Conservation (phyloP, 805 yeast genomes). For the Tetrapisispora fleetii region DNA sequence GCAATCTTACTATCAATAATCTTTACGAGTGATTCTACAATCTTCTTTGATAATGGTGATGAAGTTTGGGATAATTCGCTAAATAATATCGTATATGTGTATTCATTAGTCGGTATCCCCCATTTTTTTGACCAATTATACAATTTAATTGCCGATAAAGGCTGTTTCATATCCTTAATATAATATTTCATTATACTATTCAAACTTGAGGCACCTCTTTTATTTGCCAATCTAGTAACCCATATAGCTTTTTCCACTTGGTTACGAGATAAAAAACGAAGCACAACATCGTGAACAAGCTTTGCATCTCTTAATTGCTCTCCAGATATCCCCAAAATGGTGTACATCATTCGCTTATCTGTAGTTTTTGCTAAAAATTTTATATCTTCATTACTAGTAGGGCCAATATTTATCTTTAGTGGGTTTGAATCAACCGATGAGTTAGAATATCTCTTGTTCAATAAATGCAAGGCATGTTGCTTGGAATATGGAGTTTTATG, state of each 20-base stretch:
- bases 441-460: conserved; percentile 9
- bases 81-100: conserved; percentile 38
- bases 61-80: conserved; percentile 34
- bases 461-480: conserved; percentile 20
- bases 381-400: conserved; percentile 29
- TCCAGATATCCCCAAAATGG: conserved; percentile 49
- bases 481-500: conserved; percentile 22
- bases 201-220: conserved; percentile 49
- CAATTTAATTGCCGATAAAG: conserved; percentile 41
- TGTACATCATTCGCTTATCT: conserved; percentile 40
- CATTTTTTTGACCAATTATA: conserved; percentile 51
- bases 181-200: conserved; percentile 49
- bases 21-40: conserved; percentile 27
- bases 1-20: conserved; percentile 27
- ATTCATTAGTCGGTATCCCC: conserved; percentile 44
- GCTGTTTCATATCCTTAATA: conserved; percentile 32
- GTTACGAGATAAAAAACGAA: conserved; percentile 40
- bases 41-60: conserved; percentile 23
- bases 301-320: conserved; percentile 49
- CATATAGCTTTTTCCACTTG: conserved; percentile 44
- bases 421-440: neutral
- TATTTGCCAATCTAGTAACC: conserved; percentile 38
- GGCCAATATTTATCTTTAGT: conserved; percentile 24
- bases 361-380: conserved; percentile 23
- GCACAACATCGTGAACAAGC: conserved; percentile 44